Evolutionary conservation across 352 stramenopile species (phyloP).

Genomic region (Peronospora destructor): DNA sequence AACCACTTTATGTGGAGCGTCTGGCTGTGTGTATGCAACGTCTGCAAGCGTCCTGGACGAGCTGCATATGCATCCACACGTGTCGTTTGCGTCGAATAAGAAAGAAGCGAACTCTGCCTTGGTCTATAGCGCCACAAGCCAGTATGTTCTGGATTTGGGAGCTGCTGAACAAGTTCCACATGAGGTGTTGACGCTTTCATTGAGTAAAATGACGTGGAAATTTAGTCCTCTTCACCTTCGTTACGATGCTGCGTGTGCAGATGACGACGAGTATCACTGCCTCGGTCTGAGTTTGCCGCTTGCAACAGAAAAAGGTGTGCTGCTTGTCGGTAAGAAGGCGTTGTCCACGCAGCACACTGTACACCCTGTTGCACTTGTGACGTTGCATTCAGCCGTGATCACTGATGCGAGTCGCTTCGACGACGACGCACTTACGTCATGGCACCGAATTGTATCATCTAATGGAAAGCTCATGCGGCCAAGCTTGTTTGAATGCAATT

Average conservation of each 20-base stretch:
- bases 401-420: conserved; percentile 12
- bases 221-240: conserved; percentile 23
- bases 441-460: conserved; percentile 28
- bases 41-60: conserved; percentile 17
- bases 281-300: conserved; percentile 33
- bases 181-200: conserved; percentile 32
- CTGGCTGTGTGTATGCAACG: conserved; percentile 24
- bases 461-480: conserved; percentile 24
- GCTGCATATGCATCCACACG: conserved; percentile 12
- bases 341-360: conserved; percentile 18
- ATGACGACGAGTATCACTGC: conserved; percentile 21
- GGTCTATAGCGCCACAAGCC: conserved; percentile 22
- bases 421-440: conserved; percentile 17
- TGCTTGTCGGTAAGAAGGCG: conserved; percentile 30
- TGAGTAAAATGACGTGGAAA: conserved; percentile 40
- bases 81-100: conserved; percentile 22
- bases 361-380: conserved; percentile 15
- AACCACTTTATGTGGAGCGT: conserved; percentile 15
- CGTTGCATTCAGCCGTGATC: conserved; percentile 19
- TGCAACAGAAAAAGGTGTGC: conserved; percentile 8
- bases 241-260: conserved; percentile 22
- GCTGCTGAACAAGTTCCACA: conserved; percentile 10
- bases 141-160: conserved; percentile 9
- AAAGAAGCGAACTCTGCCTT: conserved; percentile 17
- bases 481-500: conserved; percentile 13